A percentile compares a stretch with the other conserved stretches of the same genome.
These are phyloP conservation scores for Sarcodon aspratus DNA, from an alignment of 768 basidiomycete species.

Conservation along the genomic window DNA sequence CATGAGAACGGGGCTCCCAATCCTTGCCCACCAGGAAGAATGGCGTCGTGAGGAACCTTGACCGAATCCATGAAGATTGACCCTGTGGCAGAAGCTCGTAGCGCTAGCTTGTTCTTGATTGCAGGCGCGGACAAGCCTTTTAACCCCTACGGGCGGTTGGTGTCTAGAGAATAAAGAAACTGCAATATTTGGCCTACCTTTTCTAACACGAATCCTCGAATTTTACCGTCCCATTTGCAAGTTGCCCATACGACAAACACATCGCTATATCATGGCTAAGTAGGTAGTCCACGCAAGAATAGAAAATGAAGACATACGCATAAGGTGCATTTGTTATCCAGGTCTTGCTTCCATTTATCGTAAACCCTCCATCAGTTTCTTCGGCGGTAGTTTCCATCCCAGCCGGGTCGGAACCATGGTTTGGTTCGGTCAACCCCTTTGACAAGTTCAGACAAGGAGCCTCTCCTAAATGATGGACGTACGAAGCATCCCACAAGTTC, in stretches of 20 bases:
- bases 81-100: constrained; percentile 75
- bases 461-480: constrained; percentile 12
- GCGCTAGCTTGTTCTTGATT: constrained; percentile 89
- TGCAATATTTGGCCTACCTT: constrained; percentile 40
- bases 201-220: constrained; percentile 85
- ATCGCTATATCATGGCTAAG: constrained; percentile 37
- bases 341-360: constrained; percentile 87
- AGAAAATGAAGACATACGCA: constrained; percentile 39
- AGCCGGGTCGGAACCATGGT: constrained; percentile 95
- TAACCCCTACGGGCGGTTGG: constrained; percentile 41
- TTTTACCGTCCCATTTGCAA: constrained; percentile 87
- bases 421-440: constrained; percentile 91
- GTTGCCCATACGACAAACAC: constrained; percentile 90
- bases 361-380: constrained; percentile 76
- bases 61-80: constrained; percentile 93
- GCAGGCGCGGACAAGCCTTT: constrained; percentile 75
- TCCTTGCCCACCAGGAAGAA: constrained; percentile 71
- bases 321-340: constrained; percentile 96
- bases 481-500: constrained; percentile 91
- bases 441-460: neutral
- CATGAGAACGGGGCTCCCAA: constrained; percentile 83
- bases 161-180: neutral
- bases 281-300: neutral
- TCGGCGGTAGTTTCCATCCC: constrained; percentile 93
- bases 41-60: constrained; percentile 53